Base-by-base conservation (phyloP, 179 eudicot genomes). In the Spergularia azorica region DNA sequence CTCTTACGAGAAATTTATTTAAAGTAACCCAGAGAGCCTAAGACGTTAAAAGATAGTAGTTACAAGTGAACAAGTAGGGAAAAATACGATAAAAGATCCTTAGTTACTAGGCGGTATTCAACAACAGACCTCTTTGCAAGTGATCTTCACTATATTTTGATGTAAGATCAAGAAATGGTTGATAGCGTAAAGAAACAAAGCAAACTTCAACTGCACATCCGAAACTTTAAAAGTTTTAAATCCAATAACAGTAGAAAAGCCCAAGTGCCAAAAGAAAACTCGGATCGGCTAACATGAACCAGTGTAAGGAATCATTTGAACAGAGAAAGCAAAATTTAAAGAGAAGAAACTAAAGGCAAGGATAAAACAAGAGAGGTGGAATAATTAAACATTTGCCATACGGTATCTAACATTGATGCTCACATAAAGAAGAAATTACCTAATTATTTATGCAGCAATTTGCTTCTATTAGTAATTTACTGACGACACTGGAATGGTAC, bases 381-480 rank as follows among this genome's bases (percentile, higher is more conserved):
- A 63, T 63, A 18, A 43, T 5, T 63, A 51, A 21, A 71, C 61
- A 56, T 43, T 18, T 15, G 54, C 32, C n/a, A 21, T 65, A 76
- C 20, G 32, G 73, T 78, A 77, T 67, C 55, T 67, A 16, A 54
- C 43, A 60, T 54, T 74, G 26, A 52, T 20, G 55, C 63, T 68
- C 17, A 32, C 67, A 39, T 48, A 70, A 63, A 69, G 68, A 16
- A 43, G 58, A 70, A 39, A 67, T 58, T 50, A 6, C 17, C 55
- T 7, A 74, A 18, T 10, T 36, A 16, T 48, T 68, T 6, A 17
- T 16, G 43, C 36, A 62, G 16, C 58, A 26, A 43, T 43, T 10
- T 16, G 65, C n/a, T 59, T 67, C 60, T 21, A 41, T 9, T 59
- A 54, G 75, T 77, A 77, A 67, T 55, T 76, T 67, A 73, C 50